Evolutionary conservation across 163 green algal species (phyloP).

Genomic region (Chlorella variabilis): DNA sequence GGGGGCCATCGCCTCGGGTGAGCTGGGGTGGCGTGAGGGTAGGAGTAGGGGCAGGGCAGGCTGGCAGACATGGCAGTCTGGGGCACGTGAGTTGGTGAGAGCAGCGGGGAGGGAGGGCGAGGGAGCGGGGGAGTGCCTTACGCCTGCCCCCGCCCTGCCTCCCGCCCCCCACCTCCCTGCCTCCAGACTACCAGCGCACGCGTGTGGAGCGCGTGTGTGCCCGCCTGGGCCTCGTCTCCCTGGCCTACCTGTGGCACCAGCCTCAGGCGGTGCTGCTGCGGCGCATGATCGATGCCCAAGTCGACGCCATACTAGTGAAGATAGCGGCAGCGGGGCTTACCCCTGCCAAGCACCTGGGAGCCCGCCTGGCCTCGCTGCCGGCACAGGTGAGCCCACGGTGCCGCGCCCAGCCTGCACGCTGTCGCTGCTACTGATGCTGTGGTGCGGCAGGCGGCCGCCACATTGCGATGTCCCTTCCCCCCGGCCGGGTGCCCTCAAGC

Average conservation of each 20-base stretch:
- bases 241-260: slow-evolving; percentile 94
- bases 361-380: slow-evolving; percentile 66
- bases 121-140: too few relatives aligned
- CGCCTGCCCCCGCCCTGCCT: too few relatives aligned
- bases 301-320: slow-evolving; percentile 88
- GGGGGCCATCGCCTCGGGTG: slow-evolving; percentile 89
- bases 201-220: slow-evolving; percentile 94
- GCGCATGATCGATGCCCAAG: slow-evolving; percentile 65
- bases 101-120: too few relatives aligned
- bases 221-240: slow-evolving; percentile 86
- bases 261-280: slow-evolving; percentile 79
- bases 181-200: slow-evolving; percentile 94
- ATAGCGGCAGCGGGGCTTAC: slow-evolving; percentile 85
- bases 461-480: not conserved
- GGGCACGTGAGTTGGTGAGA: too few relatives aligned
- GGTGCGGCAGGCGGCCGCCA: not conserved
- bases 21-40: not conserved
- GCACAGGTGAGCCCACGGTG: slow-evolving; percentile 61
- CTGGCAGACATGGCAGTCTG: too few relatives aligned
- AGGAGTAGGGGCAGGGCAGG: too few relatives aligned
- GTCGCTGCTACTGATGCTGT: not conserved
- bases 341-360: slow-evolving; percentile 83
- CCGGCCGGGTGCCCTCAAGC: too few relatives aligned
- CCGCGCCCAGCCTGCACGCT: too few relatives aligned
- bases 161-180: too few relatives aligned